A percentile compares a stretch with the other conserved stretches of the same genome.
phyloP scores from a whole-genome alignment of 768 basidiomycete genomes.

The Hortiboletus flavorubellus region DNA sequence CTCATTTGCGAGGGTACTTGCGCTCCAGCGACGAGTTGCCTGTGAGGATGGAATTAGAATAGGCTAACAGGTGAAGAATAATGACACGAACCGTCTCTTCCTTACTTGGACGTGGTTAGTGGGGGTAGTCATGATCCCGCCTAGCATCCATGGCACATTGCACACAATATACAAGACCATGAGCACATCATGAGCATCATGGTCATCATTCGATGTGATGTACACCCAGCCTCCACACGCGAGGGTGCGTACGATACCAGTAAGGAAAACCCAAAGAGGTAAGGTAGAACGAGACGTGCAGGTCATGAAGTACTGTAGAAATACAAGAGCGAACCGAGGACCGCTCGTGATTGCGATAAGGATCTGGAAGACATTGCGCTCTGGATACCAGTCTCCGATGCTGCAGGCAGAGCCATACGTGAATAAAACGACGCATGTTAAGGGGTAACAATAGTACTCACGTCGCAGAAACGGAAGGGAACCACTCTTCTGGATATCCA shows the following conservation, averaged over 20 bases:
- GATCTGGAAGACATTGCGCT: slow-evolving; percentile 81
- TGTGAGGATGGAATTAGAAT: slow-evolving; percentile 23
- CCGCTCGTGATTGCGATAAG: slow-evolving; percentile 84
- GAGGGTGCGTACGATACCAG: slow-evolving; percentile 70
- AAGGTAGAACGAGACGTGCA: slow-evolving; percentile 40
- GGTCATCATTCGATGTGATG: slow-evolving; percentile 81
- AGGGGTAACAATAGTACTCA: slow-evolving; percentile 33
- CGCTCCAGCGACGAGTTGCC: slow-evolving; percentile 52
- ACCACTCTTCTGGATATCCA: slow-evolving; percentile 85
- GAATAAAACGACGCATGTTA: background rate
- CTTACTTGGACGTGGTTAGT: slow-evolving; percentile 36
- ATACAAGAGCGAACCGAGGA: slow-evolving; percentile 69
- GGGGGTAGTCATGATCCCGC: slow-evolving; percentile 59
- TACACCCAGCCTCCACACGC: slow-evolving; percentile 92
- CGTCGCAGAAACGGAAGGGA: slow-evolving; percentile 87
- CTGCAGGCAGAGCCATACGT: slow-evolving; percentile 35
- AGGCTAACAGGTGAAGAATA: background rate
- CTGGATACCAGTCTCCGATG: slow-evolving; percentile 90
- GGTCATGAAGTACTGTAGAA: slow-evolving; percentile 60
- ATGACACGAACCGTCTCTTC: slow-evolving; percentile 46
- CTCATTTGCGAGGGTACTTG: slow-evolving; percentile 16
- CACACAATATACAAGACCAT: slow-evolving; percentile 86
- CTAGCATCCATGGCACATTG: slow-evolving; percentile 88
- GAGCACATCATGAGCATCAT: slow-evolving; percentile 79
- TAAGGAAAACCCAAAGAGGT: slow-evolving; percentile 51